phyloP scores from a whole-genome alignment of 2,329 filamentous ascomycete species.

The Phoma sp. region DNA sequence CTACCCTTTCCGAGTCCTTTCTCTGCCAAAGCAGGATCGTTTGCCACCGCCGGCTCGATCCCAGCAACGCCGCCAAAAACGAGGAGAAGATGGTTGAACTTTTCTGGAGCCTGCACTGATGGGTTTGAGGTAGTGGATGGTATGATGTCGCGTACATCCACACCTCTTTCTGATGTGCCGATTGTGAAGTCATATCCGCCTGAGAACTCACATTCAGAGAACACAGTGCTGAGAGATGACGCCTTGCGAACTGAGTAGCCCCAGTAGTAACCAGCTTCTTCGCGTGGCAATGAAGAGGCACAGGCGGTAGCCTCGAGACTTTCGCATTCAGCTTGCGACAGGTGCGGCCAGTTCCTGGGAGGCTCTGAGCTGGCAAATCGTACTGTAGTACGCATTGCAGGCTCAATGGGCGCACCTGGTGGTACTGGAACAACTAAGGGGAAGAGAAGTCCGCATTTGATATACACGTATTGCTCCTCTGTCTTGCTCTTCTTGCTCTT shows the following conservation, averaged over 20 bases:
- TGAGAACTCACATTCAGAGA: constrained; percentile 77
- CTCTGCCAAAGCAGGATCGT: constrained; percentile 64
- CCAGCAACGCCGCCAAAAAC: constrained; percentile 84
- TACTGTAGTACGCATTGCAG: constrained; percentile 76
- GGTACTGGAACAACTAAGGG: constrained; percentile 62
- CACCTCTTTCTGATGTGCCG: constrained; percentile 81
- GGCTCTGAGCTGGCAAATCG: constrained; percentile 62
- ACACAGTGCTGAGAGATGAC: constrained; percentile 72
- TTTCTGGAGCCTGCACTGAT: constrained; percentile 34
- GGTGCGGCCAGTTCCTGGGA: constrained; percentile 39
- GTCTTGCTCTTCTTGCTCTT: constrained; percentile 55
- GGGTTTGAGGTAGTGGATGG: constrained; percentile 21
- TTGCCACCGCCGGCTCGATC: constrained; percentile 75
- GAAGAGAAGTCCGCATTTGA: constrained; percentile 60
- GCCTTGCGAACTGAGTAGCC: constrained; percentile 77
- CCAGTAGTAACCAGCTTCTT: constrained; percentile 85
- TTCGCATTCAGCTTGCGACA: constrained; percentile 30
- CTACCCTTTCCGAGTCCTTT: constrained; percentile 71
- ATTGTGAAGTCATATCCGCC: constrained; percentile 84
- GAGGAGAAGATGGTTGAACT: constrained; percentile 76
- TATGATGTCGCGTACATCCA: constrained; percentile 52
- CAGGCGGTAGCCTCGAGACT: constrained; percentile 65
- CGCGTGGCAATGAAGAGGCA: constrained; percentile 72
- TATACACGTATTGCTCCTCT: constrained; percentile 43
- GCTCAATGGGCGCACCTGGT: constrained; percentile 60